Conservation (phyloP, 2,329 filamentous ascomycete genomes). For the Aspergillus ochraceoroseus region DNA sequence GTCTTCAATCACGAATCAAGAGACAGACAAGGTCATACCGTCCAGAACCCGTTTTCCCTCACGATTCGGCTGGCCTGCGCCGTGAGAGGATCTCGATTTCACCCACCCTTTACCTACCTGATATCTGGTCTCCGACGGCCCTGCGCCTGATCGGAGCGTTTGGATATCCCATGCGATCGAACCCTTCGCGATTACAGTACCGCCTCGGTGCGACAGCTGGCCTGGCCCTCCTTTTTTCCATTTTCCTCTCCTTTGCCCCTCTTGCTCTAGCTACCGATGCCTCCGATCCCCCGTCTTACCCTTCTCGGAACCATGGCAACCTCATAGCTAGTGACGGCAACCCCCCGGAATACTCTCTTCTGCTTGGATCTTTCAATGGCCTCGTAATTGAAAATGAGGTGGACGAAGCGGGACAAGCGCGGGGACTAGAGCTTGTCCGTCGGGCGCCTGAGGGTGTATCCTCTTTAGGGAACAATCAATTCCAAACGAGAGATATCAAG, state of each 20-base stretch:
- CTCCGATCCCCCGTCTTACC: constrained; percentile 46
- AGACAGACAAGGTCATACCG: background rate
- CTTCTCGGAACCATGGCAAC: constrained; percentile 49
- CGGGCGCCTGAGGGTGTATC: constrained; percentile 49
- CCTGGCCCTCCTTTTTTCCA: constrained; percentile 56
- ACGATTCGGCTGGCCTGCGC: constrained; percentile 15
- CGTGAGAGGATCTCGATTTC: constrained; percentile 11
- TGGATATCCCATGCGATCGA: constrained; percentile 37
- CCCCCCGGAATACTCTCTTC: constrained; percentile 23
- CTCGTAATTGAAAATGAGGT: constrained; percentile 30
- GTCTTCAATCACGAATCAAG: background rate
- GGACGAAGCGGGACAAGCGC: constrained; percentile 30
- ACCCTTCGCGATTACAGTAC: constrained; percentile 65
- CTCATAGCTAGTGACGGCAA: constrained; percentile 40
- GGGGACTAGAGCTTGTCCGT: constrained; percentile 50
- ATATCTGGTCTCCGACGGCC: background rate
- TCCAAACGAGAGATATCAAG: constrained; percentile 55
- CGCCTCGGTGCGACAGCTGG: constrained; percentile 64
- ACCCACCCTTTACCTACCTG: background rate
- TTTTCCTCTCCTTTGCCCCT: constrained; percentile 58
- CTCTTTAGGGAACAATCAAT: constrained; percentile 61
- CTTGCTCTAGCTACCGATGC: constrained; percentile 62
- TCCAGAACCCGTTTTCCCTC: constrained; percentile 4
- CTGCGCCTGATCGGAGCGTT: constrained; percentile 1
- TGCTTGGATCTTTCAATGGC: constrained; percentile 30